A percentile compares a stretch with the other conserved stretches of the same genome.
phyloP scores from a whole-genome alignment of 2,329 filamentous ascomycete genomes.

The Basipetospora chlamydospora region DNA sequence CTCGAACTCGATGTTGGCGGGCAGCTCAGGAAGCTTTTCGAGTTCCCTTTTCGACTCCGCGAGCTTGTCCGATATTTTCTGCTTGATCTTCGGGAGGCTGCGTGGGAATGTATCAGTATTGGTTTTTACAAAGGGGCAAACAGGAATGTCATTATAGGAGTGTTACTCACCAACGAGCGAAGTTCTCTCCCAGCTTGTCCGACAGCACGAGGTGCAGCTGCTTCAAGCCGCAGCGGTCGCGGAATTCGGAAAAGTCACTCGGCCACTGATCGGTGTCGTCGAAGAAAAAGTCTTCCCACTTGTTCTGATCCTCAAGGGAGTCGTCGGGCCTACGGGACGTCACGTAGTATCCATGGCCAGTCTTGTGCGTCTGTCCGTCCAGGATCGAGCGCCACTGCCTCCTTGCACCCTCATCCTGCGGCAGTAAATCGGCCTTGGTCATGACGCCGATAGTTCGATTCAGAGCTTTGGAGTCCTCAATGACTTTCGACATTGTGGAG shows the following conservation, averaged over 20 bases:
- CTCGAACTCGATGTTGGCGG: conserved; percentile 50
- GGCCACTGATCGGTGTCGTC: conserved; percentile 30
- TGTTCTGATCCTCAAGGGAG: conserved; percentile 33
- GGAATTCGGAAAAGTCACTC: conserved; percentile 28
- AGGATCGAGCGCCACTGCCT: conserved; percentile 51
- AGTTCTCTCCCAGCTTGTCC: conserved; percentile 35
- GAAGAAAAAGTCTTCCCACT: conserved; percentile 39
- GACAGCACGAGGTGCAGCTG: conserved; percentile 38
- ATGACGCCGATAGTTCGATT: conserved; percentile 58
- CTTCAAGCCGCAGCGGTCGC: conserved; percentile 36
- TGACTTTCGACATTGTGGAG: conserved; percentile 53
- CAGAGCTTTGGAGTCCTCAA: conserved; percentile 41
- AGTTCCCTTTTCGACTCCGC: conserved; percentile 40
- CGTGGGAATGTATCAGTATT: no score
- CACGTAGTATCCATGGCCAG: conserved; percentile 66
- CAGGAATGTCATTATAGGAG: no score
- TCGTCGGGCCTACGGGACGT: conserved; percentile 52
- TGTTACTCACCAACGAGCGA: conserved; percentile 34
- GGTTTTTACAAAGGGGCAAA: no score
- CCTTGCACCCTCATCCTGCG: conserved; percentile 30
- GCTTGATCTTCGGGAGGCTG: conserved; percentile 37
- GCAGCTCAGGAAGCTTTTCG: conserved; percentile 47
- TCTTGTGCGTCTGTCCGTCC: conserved; percentile 40
- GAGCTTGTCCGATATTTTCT: conserved; percentile 35
- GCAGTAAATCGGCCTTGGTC: conserved; percentile 69